Evolutionary conservation across 2,329 filamentous ascomycete species (phyloP), one percentile per base, ranked within the genome.

Genomic region (Fusarium austroafricanum): DNA sequence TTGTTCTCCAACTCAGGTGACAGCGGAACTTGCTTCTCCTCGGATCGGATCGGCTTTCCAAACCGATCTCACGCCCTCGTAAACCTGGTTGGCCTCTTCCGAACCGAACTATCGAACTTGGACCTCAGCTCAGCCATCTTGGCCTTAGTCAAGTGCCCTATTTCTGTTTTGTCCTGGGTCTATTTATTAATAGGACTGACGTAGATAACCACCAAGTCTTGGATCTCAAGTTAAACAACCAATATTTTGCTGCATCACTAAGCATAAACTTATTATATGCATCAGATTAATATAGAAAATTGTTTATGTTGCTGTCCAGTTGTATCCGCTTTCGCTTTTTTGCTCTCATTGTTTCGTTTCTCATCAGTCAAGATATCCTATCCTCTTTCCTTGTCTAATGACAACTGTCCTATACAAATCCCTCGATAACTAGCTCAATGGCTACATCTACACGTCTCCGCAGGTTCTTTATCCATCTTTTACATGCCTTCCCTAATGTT

Each of bases 401-500:
- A 46, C 53, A 26, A 45, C 26, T 55, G 35, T 44, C 40, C 43
- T 28, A 53, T 31, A 49, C 38, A 67, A 45, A 50, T 37, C 46
- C 38, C 17, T 50, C 21, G 10, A 29, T 38, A 38, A 26, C 43
- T 33, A 67, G 44, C 23, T 49, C 51, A 39, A 51, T 68, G 47
- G 51, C 50, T 23, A 50, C 50, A 38, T 68, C 28, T 43, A 65
- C 26, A 6, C 57, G 31, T 54, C 55, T 56, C 29, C 31, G 37
- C 21, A 51, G 33, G 17, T 50, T 35, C 18, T 50, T 44, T 50
- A 54, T 37, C 59, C 63, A 50, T 20, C 50, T 60, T 67, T 53
- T 73, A 69, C 42, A 66, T 65, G 52, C 57, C 49, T 46, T 64
- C 49, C 46, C 35, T 52, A 64, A 67, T 70, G 64, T 68, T 69